These are phyloP conservation scores for Arxiozyma slooffiae DNA, from an alignment of 1,139 yeast species.

Conservation along the genomic window DNA sequence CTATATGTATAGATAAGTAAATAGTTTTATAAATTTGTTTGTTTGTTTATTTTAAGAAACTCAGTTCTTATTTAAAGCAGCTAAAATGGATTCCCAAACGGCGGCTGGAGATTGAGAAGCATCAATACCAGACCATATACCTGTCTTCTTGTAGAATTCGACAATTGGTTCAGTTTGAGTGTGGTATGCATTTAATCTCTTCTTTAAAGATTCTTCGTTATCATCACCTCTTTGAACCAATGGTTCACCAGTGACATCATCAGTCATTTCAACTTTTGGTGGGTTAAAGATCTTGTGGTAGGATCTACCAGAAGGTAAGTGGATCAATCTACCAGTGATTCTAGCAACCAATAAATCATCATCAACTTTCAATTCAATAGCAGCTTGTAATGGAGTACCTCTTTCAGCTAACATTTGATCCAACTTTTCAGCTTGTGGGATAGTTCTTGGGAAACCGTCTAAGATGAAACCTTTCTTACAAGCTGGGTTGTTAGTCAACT, in stretches of 20 bases:
- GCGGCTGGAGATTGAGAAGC: slow-evolving; percentile 87
- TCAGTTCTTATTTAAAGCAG: slow-evolving; percentile 39
- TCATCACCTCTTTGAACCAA: slow-evolving; percentile 97
- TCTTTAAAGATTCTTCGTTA: slow-evolving; percentile 90
- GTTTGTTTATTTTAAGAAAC: slow-evolving; percentile 1
- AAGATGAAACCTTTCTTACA: slow-evolving; percentile 89
- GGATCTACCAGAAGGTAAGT: slow-evolving; percentile 96
- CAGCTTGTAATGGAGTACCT: slow-evolving; percentile 81
- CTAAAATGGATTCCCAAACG: slow-evolving; percentile 85
- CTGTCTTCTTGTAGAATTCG: slow-evolving; percentile 83
- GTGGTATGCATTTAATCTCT: slow-evolving; percentile 91
- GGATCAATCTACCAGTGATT: slow-evolving; percentile 96
- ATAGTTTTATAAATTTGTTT: background rate
- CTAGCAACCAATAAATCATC: slow-evolving; percentile 94
- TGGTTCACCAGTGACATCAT: slow-evolving; percentile 93
- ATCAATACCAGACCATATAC: slow-evolving; percentile 93
- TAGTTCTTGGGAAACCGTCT: slow-evolving; percentile 99
- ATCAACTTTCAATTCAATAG: slow-evolving; percentile 91
- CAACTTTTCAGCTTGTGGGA: slow-evolving; percentile 96
- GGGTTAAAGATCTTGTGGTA: slow-evolving; percentile 98
- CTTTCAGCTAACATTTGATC: slow-evolving; percentile 77
- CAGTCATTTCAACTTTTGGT: slow-evolving; percentile 90
- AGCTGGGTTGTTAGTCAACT: slow-evolving; percentile 74
- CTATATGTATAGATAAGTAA: no score
- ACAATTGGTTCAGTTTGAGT: slow-evolving; percentile 98